Base-by-base conservation (phyloP, 768 basidiomycete species). In the Agaricus sinodeliciosus region DNA sequence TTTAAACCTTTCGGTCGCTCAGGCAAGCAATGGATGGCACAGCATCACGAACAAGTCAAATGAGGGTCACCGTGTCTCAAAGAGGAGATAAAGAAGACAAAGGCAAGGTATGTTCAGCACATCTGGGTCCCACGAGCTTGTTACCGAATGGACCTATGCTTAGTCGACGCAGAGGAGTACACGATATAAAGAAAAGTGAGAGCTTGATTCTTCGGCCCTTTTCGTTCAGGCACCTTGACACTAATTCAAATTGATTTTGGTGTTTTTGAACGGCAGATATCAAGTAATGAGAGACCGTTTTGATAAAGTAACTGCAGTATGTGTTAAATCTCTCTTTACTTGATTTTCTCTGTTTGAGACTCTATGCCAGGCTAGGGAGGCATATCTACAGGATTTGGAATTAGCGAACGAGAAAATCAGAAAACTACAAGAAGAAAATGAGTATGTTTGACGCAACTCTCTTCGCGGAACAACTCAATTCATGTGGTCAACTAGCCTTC, bases 101-200 rank as follows among this genome's bases (percentile, higher is more conserved):
- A 54, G 31, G 39, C 45, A 54, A 48, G 43, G 52, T 48, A 47
- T n/a, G 45, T 42, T 39, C 45, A 25, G 41, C 31, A 42, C 46
- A 15, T 36, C 31, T 34, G 11, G 12, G 16, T 34, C 40, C 28
- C 18, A 34, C 34, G 16, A 27, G 40, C 27, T 42, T 19, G 45
- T 25, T 43, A 16, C 25, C 26, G 41, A 16, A 26, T n/a, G 12
- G 26, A 19, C 18, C 25, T 25, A 54, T 45, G 12, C 26, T 41
- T 36, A 43, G 9, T 42, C 52, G 19, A 54, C 45, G 16, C 45
- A 54, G 9, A 47, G 46, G 52, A 54, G 34, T 25, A 48, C 52
- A 25, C 39, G 52, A 42, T 54, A 47, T 48, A 54, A 54, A 42
- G 52, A 54, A 27, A 54, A 54, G 52, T 54, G 52, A 54, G 52